phyloP scores from a whole-genome alignment of 805 yeast genomes.

The Candida ficus region DNA sequence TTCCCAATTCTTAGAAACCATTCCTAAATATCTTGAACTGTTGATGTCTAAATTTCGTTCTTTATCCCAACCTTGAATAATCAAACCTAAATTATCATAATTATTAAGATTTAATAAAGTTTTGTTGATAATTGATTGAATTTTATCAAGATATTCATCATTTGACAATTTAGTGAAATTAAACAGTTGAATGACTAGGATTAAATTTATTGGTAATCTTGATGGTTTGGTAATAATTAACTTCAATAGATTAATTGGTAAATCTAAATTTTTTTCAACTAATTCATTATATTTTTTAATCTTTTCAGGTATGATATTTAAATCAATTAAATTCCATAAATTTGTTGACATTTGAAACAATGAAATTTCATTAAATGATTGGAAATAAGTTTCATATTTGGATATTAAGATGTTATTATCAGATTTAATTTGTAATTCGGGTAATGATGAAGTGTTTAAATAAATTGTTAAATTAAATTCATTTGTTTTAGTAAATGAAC shows the following conservation, averaged over 20 bases:
- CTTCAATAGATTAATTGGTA: conserved; percentile 35
- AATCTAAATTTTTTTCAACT: conserved; percentile 33
- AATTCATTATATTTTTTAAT: conserved; percentile 33
- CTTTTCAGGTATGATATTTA: conserved; percentile 33
- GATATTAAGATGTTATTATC: conserved; percentile 27
- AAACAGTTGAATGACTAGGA: conserved; percentile 37
- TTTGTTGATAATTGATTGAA: conserved; percentile 25
- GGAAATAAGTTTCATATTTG: conserved; percentile 37
- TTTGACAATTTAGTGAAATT: conserved; percentile 26
- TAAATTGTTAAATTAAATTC: conserved; percentile 29
- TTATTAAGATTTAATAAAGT: conserved; percentile 27
- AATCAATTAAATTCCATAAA: conserved; percentile 39
- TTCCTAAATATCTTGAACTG: conserved; percentile 42
- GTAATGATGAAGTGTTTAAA: conserved; percentile 36
- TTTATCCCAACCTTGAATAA: conserved; percentile 43
- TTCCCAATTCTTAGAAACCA: conserved; percentile 38
- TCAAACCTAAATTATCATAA: conserved; percentile 42
- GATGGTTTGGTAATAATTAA: conserved; percentile 38
- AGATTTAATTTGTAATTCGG: conserved; percentile 37
- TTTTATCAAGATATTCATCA: conserved; percentile 24
- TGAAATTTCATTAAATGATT: conserved; percentile 20
- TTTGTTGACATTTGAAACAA: conserved; percentile 46
- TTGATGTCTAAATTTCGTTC: conserved; percentile 27
- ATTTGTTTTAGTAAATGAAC: conserved; percentile 25
- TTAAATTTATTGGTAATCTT: conserved; percentile 33